These are phyloP conservation scores for Chaetomium olivaceum DNA, from an alignment of 2,329 filamentous ascomycete species.

Conservation along the genomic window DNA sequence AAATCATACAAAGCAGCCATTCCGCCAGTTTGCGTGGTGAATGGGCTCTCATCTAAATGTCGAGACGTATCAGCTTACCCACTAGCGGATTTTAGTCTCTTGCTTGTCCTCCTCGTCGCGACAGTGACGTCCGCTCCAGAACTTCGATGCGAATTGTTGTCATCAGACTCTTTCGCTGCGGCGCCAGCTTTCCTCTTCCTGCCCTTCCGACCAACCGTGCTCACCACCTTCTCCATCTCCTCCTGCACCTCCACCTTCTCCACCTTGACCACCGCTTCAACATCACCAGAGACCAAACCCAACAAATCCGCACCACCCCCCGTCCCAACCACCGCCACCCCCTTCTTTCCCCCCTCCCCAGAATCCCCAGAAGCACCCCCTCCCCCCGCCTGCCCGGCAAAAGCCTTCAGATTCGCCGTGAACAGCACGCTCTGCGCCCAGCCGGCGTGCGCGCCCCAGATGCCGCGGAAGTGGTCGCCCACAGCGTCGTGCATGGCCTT, in stretches of 20 bases:
- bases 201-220: background rate
- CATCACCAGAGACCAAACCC: too few species aligned
- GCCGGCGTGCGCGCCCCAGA: conserved; percentile 93
- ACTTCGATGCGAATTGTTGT: background rate
- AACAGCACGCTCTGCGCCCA: conserved; percentile 98
- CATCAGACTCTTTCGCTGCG: background rate
- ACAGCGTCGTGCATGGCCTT: conserved; percentile 88
- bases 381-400: conserved; percentile 62
- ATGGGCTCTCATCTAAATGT: too few species aligned
- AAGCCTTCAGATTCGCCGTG: conserved; percentile 84
- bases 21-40: too few species aligned
- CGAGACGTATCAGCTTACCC: background rate
- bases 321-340: background rate
- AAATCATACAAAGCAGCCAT: background rate
- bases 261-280: background rate
- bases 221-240: background rate
- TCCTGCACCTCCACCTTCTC: background rate
- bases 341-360: background rate
- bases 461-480: conserved; percentile 80
- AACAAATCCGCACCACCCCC: background rate
- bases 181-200: conserved; percentile 10
- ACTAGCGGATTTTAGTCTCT: background rate
- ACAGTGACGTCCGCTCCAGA: background rate
- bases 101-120: conserved; percentile 18
- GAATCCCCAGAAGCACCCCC: background rate